A percentile compares a stretch with the other conserved stretches of the same genome.
phyloP scores from a whole-genome alignment of 75 land plant species.

The Cryptomeria japonica region DNA sequence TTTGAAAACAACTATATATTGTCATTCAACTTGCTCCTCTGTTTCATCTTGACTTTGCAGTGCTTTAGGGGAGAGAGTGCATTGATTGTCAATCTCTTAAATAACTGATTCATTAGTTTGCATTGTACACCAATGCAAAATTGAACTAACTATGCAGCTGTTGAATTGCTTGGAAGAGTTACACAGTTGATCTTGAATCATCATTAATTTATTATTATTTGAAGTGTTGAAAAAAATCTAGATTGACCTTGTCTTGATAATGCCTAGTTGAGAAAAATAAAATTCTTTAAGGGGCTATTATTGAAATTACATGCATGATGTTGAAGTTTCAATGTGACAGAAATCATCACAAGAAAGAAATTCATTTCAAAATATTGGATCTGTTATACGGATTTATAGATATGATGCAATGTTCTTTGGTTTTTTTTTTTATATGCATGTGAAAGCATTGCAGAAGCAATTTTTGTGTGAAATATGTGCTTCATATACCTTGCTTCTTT shows the following conservation, averaged over 20 bases:
- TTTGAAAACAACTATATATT: background rate
- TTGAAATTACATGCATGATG: background rate
- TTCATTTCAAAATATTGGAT: background rate
- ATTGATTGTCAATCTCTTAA: background rate
- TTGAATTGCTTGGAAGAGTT: background rate
- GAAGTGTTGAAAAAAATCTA: background rate
- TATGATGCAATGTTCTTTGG: background rate
- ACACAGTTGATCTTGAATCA: background rate
- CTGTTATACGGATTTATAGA: background rate
- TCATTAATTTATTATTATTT: background rate
- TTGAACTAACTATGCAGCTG: no score
- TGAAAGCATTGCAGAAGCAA: background rate
- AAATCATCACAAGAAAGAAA: background rate
- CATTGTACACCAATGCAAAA: background rate
- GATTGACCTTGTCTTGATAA: background rate
- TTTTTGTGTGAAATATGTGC: no score
- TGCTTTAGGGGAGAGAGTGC: background rate
- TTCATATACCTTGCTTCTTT: background rate
- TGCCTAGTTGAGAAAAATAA: background rate
- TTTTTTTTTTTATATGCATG: background rate
- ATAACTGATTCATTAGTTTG: background rate
- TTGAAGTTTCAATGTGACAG: background rate
- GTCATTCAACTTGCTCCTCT: background rate
- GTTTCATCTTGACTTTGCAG: background rate
- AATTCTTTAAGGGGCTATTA: background rate